Conservation (phyloP, 2,329 filamentous ascomycete genomes). For the Aspergillus novoparasiticus region DNA sequence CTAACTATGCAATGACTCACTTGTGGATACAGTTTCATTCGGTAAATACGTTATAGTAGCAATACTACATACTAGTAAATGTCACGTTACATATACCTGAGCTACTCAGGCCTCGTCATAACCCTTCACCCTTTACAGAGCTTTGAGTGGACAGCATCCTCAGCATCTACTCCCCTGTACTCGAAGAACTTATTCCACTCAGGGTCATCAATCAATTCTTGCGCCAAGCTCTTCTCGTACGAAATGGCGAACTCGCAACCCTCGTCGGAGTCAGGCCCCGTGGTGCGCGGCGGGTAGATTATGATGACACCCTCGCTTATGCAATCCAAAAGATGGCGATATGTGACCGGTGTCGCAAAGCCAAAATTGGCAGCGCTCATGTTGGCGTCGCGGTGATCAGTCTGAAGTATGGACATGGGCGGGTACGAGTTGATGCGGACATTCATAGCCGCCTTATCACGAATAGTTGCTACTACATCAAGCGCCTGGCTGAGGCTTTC, state of each 20-base stretch:
- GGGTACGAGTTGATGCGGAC: constrained; percentile 40
- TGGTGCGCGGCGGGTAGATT: constrained; percentile 34
- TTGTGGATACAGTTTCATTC: neutral
- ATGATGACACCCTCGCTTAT: constrained; percentile 26
- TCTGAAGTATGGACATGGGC: constrained; percentile 39
- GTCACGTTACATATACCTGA: neutral
- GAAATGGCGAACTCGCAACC: constrained; percentile 39
- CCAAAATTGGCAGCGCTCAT: constrained; percentile 39
- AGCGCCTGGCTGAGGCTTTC: constrained; percentile 35
- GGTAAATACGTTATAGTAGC: neutral
- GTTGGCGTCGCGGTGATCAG: constrained; percentile 40
- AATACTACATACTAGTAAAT: neutral
- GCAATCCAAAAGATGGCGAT: constrained; percentile 36
- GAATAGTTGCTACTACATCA: constrained; percentile 34
- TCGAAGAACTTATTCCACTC: constrained; percentile 44
- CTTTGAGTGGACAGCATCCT: neutral
- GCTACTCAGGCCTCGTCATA: neutral
- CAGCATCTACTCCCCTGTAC: constrained; percentile 39
- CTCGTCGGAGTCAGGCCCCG: constrained; percentile 33
- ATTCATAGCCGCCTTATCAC: constrained; percentile 41
- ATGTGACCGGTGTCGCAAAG: constrained; percentile 37
- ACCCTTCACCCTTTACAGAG: no score
- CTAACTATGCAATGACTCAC: neutral
- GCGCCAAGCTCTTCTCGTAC: constrained; percentile 38
- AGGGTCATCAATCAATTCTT: constrained; percentile 35